Conservation (phyloP, 352 stramenopile species). For the Globisporangium heterothallicum region DNA sequence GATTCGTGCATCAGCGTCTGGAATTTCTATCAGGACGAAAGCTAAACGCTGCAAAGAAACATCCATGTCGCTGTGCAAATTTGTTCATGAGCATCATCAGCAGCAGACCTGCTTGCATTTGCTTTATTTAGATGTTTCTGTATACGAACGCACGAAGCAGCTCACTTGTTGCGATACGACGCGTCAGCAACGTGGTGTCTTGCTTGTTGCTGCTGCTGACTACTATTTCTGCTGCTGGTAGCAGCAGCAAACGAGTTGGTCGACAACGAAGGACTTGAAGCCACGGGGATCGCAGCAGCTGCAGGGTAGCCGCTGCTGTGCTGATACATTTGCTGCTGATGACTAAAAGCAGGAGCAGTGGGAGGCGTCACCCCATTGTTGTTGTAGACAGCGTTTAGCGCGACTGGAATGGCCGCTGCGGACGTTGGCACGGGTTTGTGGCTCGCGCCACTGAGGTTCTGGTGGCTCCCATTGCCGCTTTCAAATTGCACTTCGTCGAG, state of each 20-base stretch:
- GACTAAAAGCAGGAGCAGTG: neutral
- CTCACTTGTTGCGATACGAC: neutral
- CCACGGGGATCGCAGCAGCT: neutral
- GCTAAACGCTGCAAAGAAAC: conserved; percentile 1
- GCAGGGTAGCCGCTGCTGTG: neutral
- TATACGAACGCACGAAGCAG: too few species aligned
- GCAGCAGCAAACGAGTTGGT: neutral
- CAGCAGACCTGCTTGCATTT: too few species aligned
- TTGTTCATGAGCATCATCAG: too few species aligned
- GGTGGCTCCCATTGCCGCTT: conserved; percentile 1
- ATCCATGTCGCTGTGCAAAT: too few species aligned
- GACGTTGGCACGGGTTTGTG: neutral
- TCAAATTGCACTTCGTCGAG: conserved; percentile 77
- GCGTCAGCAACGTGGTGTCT: neutral
- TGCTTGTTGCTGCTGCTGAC: conserved; percentile 1
- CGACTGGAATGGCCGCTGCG: neutral
- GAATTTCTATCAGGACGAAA: conserved; percentile 80
- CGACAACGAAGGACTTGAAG: neutral
- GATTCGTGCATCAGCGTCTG: conserved; percentile 89
- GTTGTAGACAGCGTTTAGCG: neutral
- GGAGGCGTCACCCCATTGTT: neutral
- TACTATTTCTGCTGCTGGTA: conserved; percentile 1
- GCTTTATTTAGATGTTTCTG: too few species aligned
- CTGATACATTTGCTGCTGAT: neutral
- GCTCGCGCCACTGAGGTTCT: neutral